These are phyloP conservation scores for Lolium perenne DNA, from an alignment of 176 grass and related monocot genomes.

Conservation along the genomic window DNA sequence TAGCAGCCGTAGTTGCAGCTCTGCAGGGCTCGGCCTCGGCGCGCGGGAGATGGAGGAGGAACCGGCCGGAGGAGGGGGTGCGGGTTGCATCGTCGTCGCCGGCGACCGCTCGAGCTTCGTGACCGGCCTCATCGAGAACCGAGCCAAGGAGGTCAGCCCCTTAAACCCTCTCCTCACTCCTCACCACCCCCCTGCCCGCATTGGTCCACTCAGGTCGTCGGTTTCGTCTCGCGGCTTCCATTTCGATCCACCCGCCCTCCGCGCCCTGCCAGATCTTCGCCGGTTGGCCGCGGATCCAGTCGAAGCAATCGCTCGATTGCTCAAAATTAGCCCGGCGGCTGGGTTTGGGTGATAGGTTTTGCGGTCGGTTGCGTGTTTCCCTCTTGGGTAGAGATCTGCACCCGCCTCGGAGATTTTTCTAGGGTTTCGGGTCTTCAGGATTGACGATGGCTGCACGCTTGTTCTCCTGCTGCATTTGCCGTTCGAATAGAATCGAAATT, in stretches of 20 bases:
- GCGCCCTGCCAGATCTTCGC: neutral
- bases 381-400: neutral
- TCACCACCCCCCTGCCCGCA: neutral
- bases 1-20: neutral
- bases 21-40: constrained; percentile 8
- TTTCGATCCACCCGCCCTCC: neutral
- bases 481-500: neutral
- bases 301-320: neutral
- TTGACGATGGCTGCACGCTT: neutral
- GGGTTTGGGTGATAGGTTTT: neutral
- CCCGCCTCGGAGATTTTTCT: neutral
- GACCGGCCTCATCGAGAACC: constrained; percentile 86
- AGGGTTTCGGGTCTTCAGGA: constrained; percentile 28
- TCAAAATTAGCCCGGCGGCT: neutral
- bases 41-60: constrained; percentile 45
- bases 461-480: constrained; percentile 3
- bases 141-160: constrained; percentile 76
- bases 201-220: neutral
- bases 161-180: constrained; percentile 10
- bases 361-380: neutral
- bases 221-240: neutral
- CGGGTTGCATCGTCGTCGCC: constrained; percentile 20
- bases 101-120: constrained; percentile 78
- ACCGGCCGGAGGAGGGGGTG: constrained; percentile 23
- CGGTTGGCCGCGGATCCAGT: neutral